A percentile compares a stretch with the other conserved stretches of the same genome.
Evolutionary conservation across 2,329 filamentous ascomycete genomes (phyloP).

Genomic region (Trichoderma endophyticum): DNA sequence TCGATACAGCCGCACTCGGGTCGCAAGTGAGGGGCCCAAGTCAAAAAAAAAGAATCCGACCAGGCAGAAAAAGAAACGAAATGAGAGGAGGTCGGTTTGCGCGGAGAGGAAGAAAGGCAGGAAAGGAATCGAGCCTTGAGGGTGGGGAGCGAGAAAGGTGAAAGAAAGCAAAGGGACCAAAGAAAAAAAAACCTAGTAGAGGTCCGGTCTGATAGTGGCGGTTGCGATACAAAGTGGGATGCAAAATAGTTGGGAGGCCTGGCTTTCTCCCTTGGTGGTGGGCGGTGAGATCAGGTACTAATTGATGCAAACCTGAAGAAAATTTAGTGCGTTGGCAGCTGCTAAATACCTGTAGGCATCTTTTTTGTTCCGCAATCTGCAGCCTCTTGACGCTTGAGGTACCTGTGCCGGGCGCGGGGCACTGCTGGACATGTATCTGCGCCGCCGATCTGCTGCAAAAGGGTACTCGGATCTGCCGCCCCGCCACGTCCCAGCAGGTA

Average conservation of each 20-base stretch:
- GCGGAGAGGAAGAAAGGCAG: neutral
- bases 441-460: neutral
- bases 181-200: constrained; percentile 14
- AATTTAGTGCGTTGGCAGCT: constrained; percentile 8
- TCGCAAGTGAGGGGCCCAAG: constrained; percentile 15
- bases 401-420: constrained; percentile 16
- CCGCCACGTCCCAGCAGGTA: constrained; percentile 22
- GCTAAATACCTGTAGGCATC: neutral
- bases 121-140: neutral
- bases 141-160: neutral
- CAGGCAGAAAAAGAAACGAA: neutral
- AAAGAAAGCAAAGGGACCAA: neutral
- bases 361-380: neutral
- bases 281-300: constrained; percentile 20
- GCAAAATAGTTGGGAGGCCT: constrained; percentile 6
- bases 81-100: neutral
- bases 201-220: constrained; percentile 5
- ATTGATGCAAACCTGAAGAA: constrained; percentile 13
- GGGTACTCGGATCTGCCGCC: constrained; percentile 17
- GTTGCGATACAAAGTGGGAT: constrained; percentile 11
- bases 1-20: constrained; percentile 8
- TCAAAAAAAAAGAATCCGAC: neutral
- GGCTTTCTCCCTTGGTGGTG: constrained; percentile 6
- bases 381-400: neutral
- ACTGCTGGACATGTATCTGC: constrained; percentile 9